Base-by-base conservation (phyloP, 2,329 filamentous ascomycete genomes). In the Leptoxyphium fumago region DNA sequence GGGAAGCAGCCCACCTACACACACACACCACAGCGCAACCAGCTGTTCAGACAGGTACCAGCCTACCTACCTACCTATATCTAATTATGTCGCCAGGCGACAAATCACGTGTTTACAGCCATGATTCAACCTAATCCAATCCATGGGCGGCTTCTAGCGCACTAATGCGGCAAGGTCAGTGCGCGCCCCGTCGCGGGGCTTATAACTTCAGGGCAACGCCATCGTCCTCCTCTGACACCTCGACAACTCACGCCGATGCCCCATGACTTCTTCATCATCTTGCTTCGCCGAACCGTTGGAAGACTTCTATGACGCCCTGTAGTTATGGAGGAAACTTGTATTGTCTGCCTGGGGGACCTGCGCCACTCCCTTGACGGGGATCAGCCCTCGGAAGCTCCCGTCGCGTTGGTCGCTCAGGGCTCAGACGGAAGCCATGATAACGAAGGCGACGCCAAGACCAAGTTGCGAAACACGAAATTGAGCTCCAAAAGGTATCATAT, bases 261-360 rank as follows among this genome's bases (percentile, higher is more conserved):
- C 39, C 17, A 39, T 40, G 21, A 7, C 30, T 40, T 11, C 13
- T 42, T 44, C 41, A 41, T 47, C 49, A 52, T 52, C 47, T 49
- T 34, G 39, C 15, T 32, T 43, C 40, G 38, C 46, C 41, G 42
- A 45, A 40, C 43, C 29, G 28, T 40, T 42, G 21, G 21, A 44
- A 44, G 11, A 43, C 41, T 38, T 46, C 41, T 18, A 29, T 43
- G 39, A 45, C 39, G 30, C 43, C 36, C 43, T 46, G 38, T 45
- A 45, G 45, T 45, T 52, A 80, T 78, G 77, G 74, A 75, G 64
- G 77, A 80, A 62, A 77, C 75, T 56, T 82, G 78, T 66, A 82
- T 82, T 66, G 78, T 82, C 62, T 82, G 78, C 68, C 70, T 82
- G 67, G 77, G 77, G 69, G 77, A 81, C 68, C 74, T 82, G 65